Conservation (phyloP, 164 flowering plant species). For the Nymphaea colorata region DNA sequence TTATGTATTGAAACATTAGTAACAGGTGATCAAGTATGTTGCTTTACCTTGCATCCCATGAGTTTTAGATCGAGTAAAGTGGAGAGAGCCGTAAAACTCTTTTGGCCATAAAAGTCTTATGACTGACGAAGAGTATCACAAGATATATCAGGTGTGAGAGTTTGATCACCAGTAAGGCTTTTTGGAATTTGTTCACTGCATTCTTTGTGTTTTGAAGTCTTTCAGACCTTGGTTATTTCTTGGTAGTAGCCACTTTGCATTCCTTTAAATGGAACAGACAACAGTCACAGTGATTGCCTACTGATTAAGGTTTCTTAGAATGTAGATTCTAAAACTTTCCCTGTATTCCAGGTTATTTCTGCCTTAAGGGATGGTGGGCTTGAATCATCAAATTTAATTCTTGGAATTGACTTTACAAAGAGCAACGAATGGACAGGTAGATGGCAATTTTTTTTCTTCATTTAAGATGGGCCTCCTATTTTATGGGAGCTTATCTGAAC, state of each 20-base stretch:
- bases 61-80: no score
- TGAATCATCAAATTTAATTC: constrained; percentile 84
- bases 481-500: neutral
- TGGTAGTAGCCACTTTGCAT: neutral
- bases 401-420: constrained; percentile 89
- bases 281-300: no score
- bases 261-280: no score
- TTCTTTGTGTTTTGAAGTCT: neutral
- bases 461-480: neutral
- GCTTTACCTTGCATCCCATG: no score
- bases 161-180: no score
- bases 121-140: no score
- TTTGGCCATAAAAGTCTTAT: no score
- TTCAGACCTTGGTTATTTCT: neutral
- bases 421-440: constrained; percentile 94
- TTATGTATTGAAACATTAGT: no score
- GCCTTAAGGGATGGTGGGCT: constrained; percentile 78
- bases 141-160: no score
- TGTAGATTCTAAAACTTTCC: neutral
- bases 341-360: constrained; percentile 41
- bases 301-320: neutral
- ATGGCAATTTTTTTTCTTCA: neutral
- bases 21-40: no score
- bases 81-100: no score
- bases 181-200: neutral